Evolutionary conservation across 192 early-diverging fungal genomes (phyloP).

Genomic region (Linnemannia exigua): DNA sequence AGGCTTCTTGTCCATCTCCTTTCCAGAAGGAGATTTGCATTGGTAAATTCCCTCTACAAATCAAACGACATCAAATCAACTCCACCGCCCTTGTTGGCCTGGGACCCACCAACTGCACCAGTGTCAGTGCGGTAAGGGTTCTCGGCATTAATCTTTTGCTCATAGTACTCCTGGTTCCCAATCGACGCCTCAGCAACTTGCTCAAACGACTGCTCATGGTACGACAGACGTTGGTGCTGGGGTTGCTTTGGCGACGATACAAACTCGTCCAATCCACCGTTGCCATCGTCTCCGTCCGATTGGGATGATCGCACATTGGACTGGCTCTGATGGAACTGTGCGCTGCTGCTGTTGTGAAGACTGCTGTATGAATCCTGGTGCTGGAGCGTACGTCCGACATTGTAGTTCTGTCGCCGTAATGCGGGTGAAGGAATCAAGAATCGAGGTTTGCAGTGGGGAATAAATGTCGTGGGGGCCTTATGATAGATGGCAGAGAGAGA

Average conservation of each 20-base stretch:
- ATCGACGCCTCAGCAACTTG: constrained; percentile 55
- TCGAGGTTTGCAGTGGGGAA: constrained; percentile 74
- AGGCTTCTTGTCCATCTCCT: neutral
- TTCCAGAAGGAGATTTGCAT: neutral
- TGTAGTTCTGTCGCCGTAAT: constrained; percentile 58
- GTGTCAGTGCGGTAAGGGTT: constrained; percentile 55
- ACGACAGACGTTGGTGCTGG: constrained; percentile 48
- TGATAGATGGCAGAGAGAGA: constrained; percentile 93
- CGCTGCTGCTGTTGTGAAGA: neutral
- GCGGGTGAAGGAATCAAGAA: constrained; percentile 66
- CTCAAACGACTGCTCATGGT: constrained; percentile 53
- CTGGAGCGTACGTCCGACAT: constrained; percentile 20
- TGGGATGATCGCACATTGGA: neutral
- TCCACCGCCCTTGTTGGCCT: constrained; percentile 25
- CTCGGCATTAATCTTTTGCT: constrained; percentile 49
- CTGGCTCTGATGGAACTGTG: neutral
- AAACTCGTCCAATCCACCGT: constrained; percentile 20
- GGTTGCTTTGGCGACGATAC: constrained; percentile 22
- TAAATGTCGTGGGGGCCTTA: constrained; percentile 90
- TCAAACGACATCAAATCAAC: constrained; percentile 55
- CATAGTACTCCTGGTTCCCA: constrained; percentile 56
- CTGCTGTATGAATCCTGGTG: constrained; percentile 38
- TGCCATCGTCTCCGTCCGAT: neutral
- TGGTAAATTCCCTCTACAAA: constrained; percentile 5
- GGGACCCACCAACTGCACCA: constrained; percentile 8